phyloP scores from a whole-genome alignment of 768 basidiomycete genomes.

The Dacryopinax primogenitus region DNA sequence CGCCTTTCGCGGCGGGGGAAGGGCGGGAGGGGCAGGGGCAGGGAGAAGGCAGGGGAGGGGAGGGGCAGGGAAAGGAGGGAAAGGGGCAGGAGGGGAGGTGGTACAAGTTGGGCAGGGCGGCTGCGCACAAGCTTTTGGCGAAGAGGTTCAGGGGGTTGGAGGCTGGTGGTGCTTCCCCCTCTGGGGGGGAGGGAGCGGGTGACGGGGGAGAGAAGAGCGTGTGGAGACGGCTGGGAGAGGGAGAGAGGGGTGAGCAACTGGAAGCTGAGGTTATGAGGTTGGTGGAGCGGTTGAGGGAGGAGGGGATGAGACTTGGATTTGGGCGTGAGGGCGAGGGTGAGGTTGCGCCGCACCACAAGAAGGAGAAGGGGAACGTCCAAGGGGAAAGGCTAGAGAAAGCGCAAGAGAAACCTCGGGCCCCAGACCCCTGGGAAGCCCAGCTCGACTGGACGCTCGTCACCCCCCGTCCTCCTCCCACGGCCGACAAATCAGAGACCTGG shows the following conservation, averaged over 20 bases:
- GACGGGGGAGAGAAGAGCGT: conserved; percentile 11
- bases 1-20: not conserved
- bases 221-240: conserved; percentile 29
- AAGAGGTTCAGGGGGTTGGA: conserved; percentile 4
- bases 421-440: conserved; percentile 39
- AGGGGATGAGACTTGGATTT: conserved; percentile 11
- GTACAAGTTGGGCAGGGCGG: not conserved
- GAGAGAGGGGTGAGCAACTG: conserved; percentile 29
- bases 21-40: too few species aligned
- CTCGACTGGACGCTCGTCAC: conserved; percentile 49
- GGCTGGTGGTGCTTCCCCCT: too few species aligned
- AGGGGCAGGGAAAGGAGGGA: too few species aligned
- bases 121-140: not conserved
- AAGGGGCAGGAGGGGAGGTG: not conserved
- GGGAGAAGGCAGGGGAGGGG: too few species aligned
- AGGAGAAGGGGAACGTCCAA: too few species aligned
- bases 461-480: not conserved
- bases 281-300: conserved; percentile 29
- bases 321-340: not conserved
- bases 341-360: too few species aligned
- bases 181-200: too few species aligned
- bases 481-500: conserved; percentile 36
- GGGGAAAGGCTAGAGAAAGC: not conserved
- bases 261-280: conserved; percentile 31
- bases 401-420: not conserved